Percentiles rank a stretch among this genome's conserved stretches.
phyloP scores from a whole-genome alignment of 805 yeast genomes.

The Kodamaea kaohsiungensis region DNA sequence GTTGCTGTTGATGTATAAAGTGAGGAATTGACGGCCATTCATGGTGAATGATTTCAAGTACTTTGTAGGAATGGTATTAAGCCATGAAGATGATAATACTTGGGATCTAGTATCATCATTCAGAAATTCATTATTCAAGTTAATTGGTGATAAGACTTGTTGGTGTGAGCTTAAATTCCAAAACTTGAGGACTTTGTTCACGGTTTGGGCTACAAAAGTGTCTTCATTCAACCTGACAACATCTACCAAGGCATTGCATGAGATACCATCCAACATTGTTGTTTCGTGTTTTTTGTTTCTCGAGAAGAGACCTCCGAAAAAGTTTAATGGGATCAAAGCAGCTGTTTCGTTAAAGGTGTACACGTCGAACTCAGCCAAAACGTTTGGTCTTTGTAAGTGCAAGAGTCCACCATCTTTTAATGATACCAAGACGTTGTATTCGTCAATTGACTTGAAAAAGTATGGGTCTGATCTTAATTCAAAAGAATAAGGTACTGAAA shows the following conservation, averaged over 20 bases:
- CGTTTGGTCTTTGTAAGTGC: conserved; percentile 43
- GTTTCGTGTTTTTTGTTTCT: conserved; percentile 14
- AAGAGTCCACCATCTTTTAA: conserved; percentile 78
- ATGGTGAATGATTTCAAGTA: conserved; percentile 23
- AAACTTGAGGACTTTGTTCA: conserved; percentile 53
- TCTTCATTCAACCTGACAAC: conserved; percentile 36
- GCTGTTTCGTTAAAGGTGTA: conserved; percentile 53
- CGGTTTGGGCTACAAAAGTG: conserved; percentile 51
- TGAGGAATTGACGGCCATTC: conserved; percentile 15
- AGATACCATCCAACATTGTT: conserved; percentile 36
- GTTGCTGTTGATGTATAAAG: conserved; percentile 18
- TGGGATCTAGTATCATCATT: background rate
- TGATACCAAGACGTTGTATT: conserved; percentile 52
- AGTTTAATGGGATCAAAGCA: conserved; percentile 33
- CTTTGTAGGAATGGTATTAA: conserved; percentile 31
- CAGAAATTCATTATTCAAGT: conserved; percentile 14
- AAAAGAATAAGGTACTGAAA: conserved; percentile 65
- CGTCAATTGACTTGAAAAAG: conserved; percentile 47
- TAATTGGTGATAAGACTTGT: conserved; percentile 17
- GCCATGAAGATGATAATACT: conserved; percentile 19
- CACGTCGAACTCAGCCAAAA: conserved; percentile 39
- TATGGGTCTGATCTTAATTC: conserved; percentile 51
- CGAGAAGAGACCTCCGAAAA: conserved; percentile 24
- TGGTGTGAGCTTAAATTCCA: conserved; percentile 55
- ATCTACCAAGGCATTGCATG: conserved; percentile 45